Evolutionary conservation across 2,329 filamentous ascomycete genomes (phyloP).

Genomic region (Neonectria coccinea): DNA sequence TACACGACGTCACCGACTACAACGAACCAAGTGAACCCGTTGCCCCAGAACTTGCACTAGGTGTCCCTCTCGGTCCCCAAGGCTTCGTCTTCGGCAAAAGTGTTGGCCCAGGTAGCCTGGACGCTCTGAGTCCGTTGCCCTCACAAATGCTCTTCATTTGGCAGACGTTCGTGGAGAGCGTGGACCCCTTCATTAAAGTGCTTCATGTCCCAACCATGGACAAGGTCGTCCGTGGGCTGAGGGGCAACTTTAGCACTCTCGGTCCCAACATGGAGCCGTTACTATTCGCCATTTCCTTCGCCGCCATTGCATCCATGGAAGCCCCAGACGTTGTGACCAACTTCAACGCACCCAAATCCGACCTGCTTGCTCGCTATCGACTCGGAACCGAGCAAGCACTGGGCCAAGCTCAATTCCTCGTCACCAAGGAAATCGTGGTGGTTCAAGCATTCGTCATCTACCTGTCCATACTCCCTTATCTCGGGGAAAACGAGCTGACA

Average conservation of each 20-base stretch:
- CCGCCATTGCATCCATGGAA: slow-evolving; percentile 43
- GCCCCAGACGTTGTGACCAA: slow-evolving; percentile 34
- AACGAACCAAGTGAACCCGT: slow-evolving; percentile 8
- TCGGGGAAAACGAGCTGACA: slow-evolving; percentile 38
- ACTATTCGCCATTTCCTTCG: slow-evolving; percentile 45
- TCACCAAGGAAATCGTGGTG: slow-evolving; percentile 37
- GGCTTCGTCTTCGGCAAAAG: slow-evolving; percentile 39
- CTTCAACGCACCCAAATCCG: slow-evolving; percentile 33
- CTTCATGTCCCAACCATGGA: slow-evolving; percentile 41
- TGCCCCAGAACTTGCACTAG: slow-evolving; percentile 1
- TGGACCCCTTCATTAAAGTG: slow-evolving; percentile 50
- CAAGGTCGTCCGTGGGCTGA: slow-evolving; percentile 29
- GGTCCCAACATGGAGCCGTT: slow-evolving; percentile 37
- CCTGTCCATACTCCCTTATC: slow-evolving; percentile 36
- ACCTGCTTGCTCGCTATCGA: slow-evolving; percentile 36
- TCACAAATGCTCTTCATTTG: slow-evolving; percentile 48
- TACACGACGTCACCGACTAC: slow-evolving; percentile 43
- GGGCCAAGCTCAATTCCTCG: slow-evolving; percentile 39
- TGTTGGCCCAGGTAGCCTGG: slow-evolving; percentile 21
- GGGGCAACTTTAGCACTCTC: slow-evolving; percentile 39
- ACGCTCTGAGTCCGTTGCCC: slow-evolving; percentile 41
- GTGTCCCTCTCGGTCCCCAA: slow-evolving; percentile 16
- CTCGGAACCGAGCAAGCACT: slow-evolving; percentile 43
- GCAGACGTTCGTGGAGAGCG: slow-evolving; percentile 46
- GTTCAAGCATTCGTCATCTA: slow-evolving; percentile 47